Base-by-base conservation (phyloP, 1,139 yeast genomes). In the Meyerozyma carpophila region DNA sequence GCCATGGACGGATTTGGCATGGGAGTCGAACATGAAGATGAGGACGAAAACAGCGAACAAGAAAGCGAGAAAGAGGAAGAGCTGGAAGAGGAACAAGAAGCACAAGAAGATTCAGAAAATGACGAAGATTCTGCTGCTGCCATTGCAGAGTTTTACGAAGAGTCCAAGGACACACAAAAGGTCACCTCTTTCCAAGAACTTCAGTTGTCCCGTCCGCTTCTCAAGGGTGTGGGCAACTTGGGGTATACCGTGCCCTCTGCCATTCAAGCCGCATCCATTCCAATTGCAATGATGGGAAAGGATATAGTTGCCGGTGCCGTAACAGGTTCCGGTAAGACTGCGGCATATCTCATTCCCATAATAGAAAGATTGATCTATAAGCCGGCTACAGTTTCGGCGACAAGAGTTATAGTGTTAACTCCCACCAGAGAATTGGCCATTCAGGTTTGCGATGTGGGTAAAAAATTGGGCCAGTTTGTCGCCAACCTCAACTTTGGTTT, bases 251-350 rank as follows among this genome's bases (percentile, higher is more conserved):
- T 77, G 42, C 98, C 98, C 11, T 86, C 97, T 0, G 96, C 97
- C 13, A 88, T 94, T 69, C 98, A 93, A 68, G 75, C 93, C 45
- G 89, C 96, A 2, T 81, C 95, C 11, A 90, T 93, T 50, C 98
- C 99, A 8, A 82, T 91, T 44, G 96, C 97, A 0, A 73, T 93
- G 38, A 66, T 87, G 52, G 98, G 98, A 54, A 91, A 88, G 59
- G 96, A 89, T 63, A 81, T 93, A 43, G 96, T 93, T 53, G 99
- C 98, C n/a, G 98, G 98, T 70, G 98, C 98, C 32, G 96, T 88
- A 25, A 93, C 99, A 3, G 99, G 99, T 70, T 90, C 98, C 31
- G 99, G 99, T 79, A 93, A 93, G 63, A 94, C 99, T 16, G 98
- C 98, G 5, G 98, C 98, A 2, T 93, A 89, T 59, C 82, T 93